Percentiles rank a stretch among this genome's conserved stretches.
These are phyloP conservation scores for Hymenoscyphus fraxineus DNA, from an alignment of 2,329 filamentous ascomycete species.

Conservation along the genomic window DNA sequence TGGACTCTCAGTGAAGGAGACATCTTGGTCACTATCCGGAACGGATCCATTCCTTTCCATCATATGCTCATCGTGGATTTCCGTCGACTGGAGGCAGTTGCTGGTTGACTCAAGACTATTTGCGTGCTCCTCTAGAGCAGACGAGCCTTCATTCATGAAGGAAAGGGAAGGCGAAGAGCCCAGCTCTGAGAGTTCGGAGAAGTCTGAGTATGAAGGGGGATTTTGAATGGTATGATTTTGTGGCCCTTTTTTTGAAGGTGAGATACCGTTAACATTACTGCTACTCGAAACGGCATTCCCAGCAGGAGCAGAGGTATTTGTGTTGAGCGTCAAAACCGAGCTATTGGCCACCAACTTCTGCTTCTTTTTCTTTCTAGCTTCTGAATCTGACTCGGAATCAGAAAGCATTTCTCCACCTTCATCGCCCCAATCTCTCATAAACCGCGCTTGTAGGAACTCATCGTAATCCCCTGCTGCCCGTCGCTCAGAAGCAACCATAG, in stretches of 20 bases:
- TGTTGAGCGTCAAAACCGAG: not conserved
- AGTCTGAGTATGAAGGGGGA: not conserved
- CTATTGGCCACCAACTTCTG: not conserved
- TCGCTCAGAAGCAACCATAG: constrained; percentile 48
- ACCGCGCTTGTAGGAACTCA: constrained; percentile 49
- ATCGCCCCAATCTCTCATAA: constrained; percentile 33
- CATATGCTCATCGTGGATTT: not conserved
- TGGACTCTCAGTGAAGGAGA: not conserved
- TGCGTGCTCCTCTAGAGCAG: not conserved
- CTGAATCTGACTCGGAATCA: constrained; percentile 2
- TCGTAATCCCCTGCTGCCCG: constrained; percentile 54
- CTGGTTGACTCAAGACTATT: not conserved
- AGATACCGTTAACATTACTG: too few relatives aligned
- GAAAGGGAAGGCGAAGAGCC: not conserved
- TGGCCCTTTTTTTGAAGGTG: not conserved
- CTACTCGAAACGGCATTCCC: not conserved
- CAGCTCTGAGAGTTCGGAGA: not conserved
- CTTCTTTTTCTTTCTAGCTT: not conserved
- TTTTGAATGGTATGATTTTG: not conserved
- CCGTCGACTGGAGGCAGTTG: not conserved
- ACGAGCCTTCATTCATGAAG: not conserved
- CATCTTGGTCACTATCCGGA: not conserved
- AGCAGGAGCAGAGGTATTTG: not conserved
- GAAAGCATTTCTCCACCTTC: constrained; percentile 8
- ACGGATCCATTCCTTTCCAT: not conserved